These are phyloP conservation scores for Hanseniaspora mollemarum DNA, from an alignment of 805 yeast genomes.

Conservation along the genomic window DNA sequence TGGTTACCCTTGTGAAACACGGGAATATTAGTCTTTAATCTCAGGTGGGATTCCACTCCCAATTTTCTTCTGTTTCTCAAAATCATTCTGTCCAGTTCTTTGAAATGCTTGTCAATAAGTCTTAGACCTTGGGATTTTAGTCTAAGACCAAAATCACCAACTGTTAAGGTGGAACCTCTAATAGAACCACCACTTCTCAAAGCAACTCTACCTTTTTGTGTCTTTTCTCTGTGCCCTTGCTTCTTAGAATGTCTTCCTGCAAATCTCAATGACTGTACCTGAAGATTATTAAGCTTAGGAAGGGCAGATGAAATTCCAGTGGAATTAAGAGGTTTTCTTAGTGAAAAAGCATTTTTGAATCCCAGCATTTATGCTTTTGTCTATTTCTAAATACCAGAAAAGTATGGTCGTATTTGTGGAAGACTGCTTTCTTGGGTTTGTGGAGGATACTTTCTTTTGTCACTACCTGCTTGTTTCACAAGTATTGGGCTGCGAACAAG, in stretches of 20 bases:
- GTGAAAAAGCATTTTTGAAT: neutral
- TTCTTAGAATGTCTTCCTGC: constrained; percentile 25
- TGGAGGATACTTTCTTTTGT: no score
- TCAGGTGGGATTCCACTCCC: constrained; percentile 47
- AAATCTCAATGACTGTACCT: constrained; percentile 1
- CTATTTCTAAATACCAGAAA: neutral
- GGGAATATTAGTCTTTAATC: constrained; percentile 74
- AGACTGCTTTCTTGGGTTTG: no score
- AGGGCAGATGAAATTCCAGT: neutral
- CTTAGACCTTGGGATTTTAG: constrained; percentile 80
- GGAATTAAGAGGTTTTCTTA: neutral
- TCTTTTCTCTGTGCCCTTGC: constrained; percentile 34
- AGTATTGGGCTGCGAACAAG: no score
- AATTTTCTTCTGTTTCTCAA: constrained; percentile 74
- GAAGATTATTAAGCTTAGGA: neutral
- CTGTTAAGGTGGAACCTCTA: constrained; percentile 72
- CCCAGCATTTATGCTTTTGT: neutral
- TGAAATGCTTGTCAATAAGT: constrained; percentile 73
- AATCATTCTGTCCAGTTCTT: constrained; percentile 80
- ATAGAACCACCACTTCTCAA: constrained; percentile 90
- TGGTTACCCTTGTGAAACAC: constrained; percentile 96
- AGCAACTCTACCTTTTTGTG: constrained; percentile 86
- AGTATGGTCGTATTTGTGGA: neutral
- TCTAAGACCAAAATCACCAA: constrained; percentile 78
- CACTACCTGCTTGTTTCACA: no score